Conservation (phyloP, 495 filamentous ascomycete species). For the Hypoxylon fragiforme region DNA sequence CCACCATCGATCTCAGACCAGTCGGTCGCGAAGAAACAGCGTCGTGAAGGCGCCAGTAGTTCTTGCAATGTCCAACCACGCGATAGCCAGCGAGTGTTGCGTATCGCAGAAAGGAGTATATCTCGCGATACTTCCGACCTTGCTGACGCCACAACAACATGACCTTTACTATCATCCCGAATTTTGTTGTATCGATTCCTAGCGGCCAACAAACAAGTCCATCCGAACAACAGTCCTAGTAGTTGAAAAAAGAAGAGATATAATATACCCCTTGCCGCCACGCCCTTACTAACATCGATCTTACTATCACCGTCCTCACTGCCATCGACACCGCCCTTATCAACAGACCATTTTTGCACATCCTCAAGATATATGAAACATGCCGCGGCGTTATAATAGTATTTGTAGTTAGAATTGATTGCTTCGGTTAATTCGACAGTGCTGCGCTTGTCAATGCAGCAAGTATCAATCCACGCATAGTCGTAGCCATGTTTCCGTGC, state of each 20-base stretch:
- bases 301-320: too few relatives aligned
- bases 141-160: too few relatives aligned
- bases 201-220: too few relatives aligned
- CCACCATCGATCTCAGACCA: conserved; percentile 22
- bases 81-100: conserved; percentile 9
- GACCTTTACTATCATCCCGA: too few relatives aligned
- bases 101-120: not conserved
- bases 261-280: too few relatives aligned
- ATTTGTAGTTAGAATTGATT: conserved; percentile 27
- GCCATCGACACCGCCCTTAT: not conserved
- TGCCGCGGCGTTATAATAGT: conserved; percentile 27
- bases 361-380: conserved; percentile 35
- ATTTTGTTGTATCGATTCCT: too few relatives aligned
- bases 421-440: conserved; percentile 24
- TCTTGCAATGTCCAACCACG: conserved; percentile 30
- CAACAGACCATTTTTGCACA: not conserved
- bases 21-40: conserved; percentile 11
- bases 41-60: not conserved
- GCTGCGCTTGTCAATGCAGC: conserved; percentile 33
- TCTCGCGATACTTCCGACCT: too few relatives aligned
- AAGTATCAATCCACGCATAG: conserved; percentile 36
- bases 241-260: too few relatives aligned
- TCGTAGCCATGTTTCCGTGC: conserved; percentile 3
- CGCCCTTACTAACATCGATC: too few relatives aligned
- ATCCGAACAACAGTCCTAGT: too few relatives aligned